Evolutionary conservation across 495 filamentous ascomycete genomes (phyloP).

Genomic region (Entonaema liquescens): DNA sequence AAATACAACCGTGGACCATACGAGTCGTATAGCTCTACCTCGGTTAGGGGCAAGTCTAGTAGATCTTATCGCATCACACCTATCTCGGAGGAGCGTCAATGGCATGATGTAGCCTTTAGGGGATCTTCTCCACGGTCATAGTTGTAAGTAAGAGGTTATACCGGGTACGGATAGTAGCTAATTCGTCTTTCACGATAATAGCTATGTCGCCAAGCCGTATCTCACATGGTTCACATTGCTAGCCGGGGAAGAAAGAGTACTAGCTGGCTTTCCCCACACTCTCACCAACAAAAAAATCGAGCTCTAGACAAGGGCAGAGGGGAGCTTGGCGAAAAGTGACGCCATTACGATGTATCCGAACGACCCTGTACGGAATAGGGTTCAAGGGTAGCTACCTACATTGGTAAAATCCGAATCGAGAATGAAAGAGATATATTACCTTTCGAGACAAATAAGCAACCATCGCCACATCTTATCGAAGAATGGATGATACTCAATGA

Average conservation of each 20-base stretch:
- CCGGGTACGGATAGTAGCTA: neutral
- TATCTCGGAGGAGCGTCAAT: slow-evolving; percentile 10
- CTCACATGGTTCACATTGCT: slow-evolving; percentile 17
- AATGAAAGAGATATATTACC: slow-evolving; percentile 8
- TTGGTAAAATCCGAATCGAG: slow-evolving; percentile 6
- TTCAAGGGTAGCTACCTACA: neutral
- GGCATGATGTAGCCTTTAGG: neutral
- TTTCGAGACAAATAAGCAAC: neutral
- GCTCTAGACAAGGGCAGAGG: slow-evolving; percentile 32
- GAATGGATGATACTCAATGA: slow-evolving; percentile 6
- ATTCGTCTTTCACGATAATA: neutral
- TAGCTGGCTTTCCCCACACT: slow-evolving; percentile 33
- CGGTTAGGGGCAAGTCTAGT: slow-evolving; percentile 26
- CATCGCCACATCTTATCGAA: neutral
- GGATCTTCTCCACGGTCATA: neutral
- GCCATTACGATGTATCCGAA: slow-evolving; percentile 4
- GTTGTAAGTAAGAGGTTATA: neutral
- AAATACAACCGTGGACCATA: slow-evolving; percentile 18
- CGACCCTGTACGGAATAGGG: neutral
- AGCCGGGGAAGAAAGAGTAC: slow-evolving; percentile 19
- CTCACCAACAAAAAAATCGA: slow-evolving; percentile 11
- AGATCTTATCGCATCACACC: slow-evolving; percentile 4
- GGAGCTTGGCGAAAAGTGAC: slow-evolving; percentile 36
- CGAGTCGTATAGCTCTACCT: slow-evolving; percentile 19
- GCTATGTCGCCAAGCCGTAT: slow-evolving; percentile 26